Percentiles rank a stretch among this genome's conserved stretches.
Evolutionary conservation across 768 basidiomycete genomes (phyloP).

Genomic region (Nevesoporus exiguus): DNA sequence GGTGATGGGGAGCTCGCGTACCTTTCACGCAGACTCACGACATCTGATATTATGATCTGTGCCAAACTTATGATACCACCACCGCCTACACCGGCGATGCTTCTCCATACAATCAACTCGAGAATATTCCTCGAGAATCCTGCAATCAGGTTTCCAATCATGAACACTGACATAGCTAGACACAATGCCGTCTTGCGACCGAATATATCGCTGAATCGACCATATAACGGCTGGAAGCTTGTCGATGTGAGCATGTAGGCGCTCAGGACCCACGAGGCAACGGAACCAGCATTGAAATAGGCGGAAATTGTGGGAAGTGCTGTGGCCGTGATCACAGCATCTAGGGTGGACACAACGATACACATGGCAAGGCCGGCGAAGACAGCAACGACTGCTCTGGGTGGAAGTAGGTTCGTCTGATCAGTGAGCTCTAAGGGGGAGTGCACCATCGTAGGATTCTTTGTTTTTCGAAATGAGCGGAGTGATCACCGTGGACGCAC

Average conservation of each 20-base stretch:
- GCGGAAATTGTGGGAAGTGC: background rate
- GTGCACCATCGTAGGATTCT: background rate
- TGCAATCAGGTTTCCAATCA: background rate
- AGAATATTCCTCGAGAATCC: background rate
- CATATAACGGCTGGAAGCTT: background rate
- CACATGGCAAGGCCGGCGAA: background rate
- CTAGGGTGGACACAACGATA: background rate
- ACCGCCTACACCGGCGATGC: background rate
- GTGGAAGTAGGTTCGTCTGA: background rate
- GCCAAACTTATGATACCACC: background rate
- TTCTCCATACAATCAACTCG: background rate
- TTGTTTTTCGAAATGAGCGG: background rate
- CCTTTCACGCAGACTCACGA: background rate
- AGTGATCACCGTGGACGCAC: background rate
- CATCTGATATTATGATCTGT: background rate
- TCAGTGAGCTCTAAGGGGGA: background rate
- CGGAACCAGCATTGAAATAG: background rate
- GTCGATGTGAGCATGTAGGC: conserved; percentile 2
- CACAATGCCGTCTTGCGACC: background rate
- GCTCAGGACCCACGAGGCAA: background rate
- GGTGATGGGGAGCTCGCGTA: background rate
- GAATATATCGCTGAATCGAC: background rate
- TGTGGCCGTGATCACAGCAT: background rate
- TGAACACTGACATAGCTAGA: background rate
- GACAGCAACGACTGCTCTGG: background rate